Evolutionary conservation across 2,329 filamentous ascomycete genomes (phyloP), one percentile per base, ranked within the genome.

Genomic region (Xylariaceae sp.): DNA sequence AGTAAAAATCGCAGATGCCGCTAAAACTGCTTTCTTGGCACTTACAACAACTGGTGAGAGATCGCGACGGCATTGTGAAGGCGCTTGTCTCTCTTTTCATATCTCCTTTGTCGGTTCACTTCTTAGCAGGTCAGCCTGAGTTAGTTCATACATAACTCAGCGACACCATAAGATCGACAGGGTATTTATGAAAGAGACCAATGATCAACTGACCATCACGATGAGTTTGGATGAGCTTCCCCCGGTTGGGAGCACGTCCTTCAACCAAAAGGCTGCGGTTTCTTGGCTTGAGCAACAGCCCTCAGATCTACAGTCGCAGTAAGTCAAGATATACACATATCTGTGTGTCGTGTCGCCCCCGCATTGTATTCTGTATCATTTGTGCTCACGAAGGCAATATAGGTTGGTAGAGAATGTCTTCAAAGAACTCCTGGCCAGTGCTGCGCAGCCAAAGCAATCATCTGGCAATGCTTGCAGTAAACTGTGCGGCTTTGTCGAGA

Each of bases 401-500:
- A 73, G 70, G 56, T 53, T 65, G 30, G 78, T 76, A 18, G 66
- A 76, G 60, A 68, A 68, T 39, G 69, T 82, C 4, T 83, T 84
- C 66, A 67, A 76, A 11, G 73, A 74, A 53, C 76, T 85, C 9
- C 73, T 85, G 3, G 66, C 71, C 13, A 75, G 75, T 59, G 81
- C 82, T 34, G 75, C 78, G 8, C 79, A 82, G 66, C 82, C 83
- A 10, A 80, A 79, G 55, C 78, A 80, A 56, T 75, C 77, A 30
- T 85, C 81, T 3, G 82, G 82, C 10, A 80, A 84, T 66, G 79
- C 82, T 11, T 86, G 81, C 59, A 77, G 82, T 62, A 83, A 81
- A 68, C 77, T 87, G 17, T 86, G 83, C 64, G 81, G 83, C 37
- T 86, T 87, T 63, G 78, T 87, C 60, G 83, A 86, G 67, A 80